Base-by-base conservation (phyloP, 768 basidiomycete genomes). In the Termitomyces sp. region DNA sequence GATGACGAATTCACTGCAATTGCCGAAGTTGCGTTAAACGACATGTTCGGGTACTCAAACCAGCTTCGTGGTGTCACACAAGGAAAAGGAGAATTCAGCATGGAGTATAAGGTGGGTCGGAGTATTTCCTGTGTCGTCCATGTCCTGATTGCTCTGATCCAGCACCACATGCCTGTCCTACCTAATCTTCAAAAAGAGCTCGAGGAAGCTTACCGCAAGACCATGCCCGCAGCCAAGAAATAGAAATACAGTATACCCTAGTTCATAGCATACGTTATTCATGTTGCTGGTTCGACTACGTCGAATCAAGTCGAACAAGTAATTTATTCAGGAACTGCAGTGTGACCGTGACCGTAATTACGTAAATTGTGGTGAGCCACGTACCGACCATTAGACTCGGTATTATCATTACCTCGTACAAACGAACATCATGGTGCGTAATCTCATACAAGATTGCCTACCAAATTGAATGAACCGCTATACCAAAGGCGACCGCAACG, bases 21-120 rank as follows among this genome's bases (percentile, higher is more conserved):
- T 32, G 94, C 93, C 23, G 96, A 98, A 69, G 95, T 99, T 13
- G 87, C 93, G 8, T 72, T 99, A 73, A 97, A 94, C 72, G 96
- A 98, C 66, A 98, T 98, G 96, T 99, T 99, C 69, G 92, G 93
- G 18, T 98, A 98, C 71, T 95, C 95, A 40, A 93, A 87, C 67
- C 90, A 93, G 66, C 79, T 98, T 48, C 86, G 96, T 59, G 96
- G 96, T 3, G 86, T 85, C 58, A 99, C 97, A 0, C 97, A 98
- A 75, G 97, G 96, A 68, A 98, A 99, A 78, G 95, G 94, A 66
- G 88, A 90, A 76, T 90, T 87, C 63, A 86, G 82, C 66, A 89
- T 87, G 86, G 86, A 87, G 65, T 87, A 85, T 69, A 91, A 91
- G 80, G 87, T 86, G 30, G 66, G 58, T 76, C 72, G 28, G 9